Percentiles rank a stretch among this genome's conserved stretches.
phyloP scores from a whole-genome alignment of 129 eudicot genomes.

The Logfia minima region DNA sequence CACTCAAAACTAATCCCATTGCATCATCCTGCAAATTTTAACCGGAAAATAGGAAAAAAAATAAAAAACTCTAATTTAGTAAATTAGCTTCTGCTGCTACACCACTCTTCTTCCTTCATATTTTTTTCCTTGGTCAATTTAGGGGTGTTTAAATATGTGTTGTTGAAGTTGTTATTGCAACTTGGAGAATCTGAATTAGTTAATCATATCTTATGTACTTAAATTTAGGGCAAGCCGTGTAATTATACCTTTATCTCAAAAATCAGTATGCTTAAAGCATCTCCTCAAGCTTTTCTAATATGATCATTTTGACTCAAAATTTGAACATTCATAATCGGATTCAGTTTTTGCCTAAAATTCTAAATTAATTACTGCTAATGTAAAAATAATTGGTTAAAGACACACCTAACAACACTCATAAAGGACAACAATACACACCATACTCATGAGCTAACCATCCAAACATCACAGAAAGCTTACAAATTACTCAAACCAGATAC shows the following conservation, averaged over 20 bases:
- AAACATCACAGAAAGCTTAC: not conserved
- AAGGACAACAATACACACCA: not conserved
- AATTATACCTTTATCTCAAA: not conserved
- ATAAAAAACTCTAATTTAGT: not conserved
- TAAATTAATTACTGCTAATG: not conserved
- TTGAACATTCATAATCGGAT: not conserved
- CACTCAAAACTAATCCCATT: constrained; percentile 94
- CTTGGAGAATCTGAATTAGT: not conserved
- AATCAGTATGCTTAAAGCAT: not conserved
- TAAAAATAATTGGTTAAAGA: too few relatives aligned
- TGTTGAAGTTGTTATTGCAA: not conserved
- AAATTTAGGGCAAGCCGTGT: not conserved
- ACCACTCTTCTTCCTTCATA: not conserved
- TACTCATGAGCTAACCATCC: not conserved
- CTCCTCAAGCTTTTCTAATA: not conserved
- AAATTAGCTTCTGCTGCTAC: not conserved
- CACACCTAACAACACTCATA: not conserved
- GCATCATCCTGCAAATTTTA: constrained; percentile 65
- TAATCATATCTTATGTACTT: not conserved
- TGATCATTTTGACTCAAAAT: not conserved
- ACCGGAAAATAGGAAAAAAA: not conserved
- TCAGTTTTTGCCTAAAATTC: not conserved
- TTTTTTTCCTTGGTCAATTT: not conserved
- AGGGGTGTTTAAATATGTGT: not conserved
- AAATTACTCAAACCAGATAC: not conserved